phyloP scores from a whole-genome alignment of 2,329 filamentous ascomycete species.

The Cytospora chrysosperma region DNA sequence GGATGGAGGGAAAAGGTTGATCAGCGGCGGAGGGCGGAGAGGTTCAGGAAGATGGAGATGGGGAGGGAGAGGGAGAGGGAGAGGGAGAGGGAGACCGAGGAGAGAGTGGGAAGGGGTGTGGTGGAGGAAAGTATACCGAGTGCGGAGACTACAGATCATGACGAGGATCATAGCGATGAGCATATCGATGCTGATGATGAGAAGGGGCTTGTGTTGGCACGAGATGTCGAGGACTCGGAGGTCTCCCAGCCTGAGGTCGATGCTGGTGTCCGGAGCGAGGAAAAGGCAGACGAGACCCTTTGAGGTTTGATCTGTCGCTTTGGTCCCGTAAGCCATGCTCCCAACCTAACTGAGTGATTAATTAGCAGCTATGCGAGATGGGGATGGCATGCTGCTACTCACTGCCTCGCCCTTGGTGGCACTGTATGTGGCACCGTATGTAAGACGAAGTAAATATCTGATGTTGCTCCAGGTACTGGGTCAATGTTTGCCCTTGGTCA shows the following conservation, averaged over 20 bases:
- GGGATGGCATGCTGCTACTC: no score
- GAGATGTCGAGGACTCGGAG: background rate
- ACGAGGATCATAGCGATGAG: background rate
- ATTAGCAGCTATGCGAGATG: background rate
- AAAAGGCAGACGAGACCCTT: background rate
- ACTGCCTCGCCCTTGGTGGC: background rate
- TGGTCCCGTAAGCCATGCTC: no score
- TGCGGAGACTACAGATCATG: background rate
- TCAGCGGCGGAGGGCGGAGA: conserved; percentile 42
- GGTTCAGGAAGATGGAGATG: conserved; percentile 24
- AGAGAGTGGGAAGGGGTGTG: background rate
- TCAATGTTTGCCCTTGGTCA: background rate
- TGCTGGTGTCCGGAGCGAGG: background rate
- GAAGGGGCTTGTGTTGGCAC: background rate
- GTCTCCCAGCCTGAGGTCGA: background rate
- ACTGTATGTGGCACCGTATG: background rate
- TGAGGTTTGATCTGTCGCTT: background rate
- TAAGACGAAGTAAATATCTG: background rate
- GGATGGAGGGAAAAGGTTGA: conserved; percentile 56
- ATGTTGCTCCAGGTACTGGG: background rate
- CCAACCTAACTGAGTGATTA: no score
- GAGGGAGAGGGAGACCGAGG: background rate
- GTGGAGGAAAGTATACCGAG: background rate
- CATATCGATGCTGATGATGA: background rate
- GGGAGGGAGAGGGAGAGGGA: background rate